Base-by-base conservation (phyloP, 768 basidiomycete species). In the Boletus patriciae region DNA sequence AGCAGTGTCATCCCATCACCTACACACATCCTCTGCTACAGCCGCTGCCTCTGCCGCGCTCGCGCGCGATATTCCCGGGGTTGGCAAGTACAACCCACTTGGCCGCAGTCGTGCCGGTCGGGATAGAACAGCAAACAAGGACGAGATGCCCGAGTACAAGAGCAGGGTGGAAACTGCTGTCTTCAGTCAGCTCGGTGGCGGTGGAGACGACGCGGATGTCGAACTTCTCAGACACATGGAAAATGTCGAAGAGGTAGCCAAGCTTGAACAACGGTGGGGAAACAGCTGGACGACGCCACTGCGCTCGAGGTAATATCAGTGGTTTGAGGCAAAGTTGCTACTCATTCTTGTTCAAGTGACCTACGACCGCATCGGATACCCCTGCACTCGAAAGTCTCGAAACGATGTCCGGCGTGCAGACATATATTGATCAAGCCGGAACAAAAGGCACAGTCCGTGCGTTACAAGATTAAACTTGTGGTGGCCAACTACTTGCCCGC, bases 361-460 rank as follows among this genome's bases (percentile, higher is more conserved):
- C 79, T 95, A 13, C 85, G 84, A 68, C 97, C 97, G 0, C 78
- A 92, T 45, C 89, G 97, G 33, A 92, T 98, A 63, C 94, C 93
- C 1, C 79, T 99, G 1, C 92, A 90, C 62, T 91, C 94, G 0
- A 98, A 98, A 72, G 85, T 90, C 50, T 94, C 94, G 4, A 98
- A 98, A 74, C 92, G 97, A 5, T 99, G 97, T 75, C 88, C 94
- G 15, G 81, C 80, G 3, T 99, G 97, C 70, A 87, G 91, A 18
- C 96, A 98, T 72, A 97, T 98, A 63, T 83, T 99, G 60, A 97
- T 98, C 74, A 97, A 98, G 70, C 97, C 97, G 4, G 97, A 99
- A 70, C 90, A 95, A 67, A 99, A 99, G 69, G 89, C 94, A 0
- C 92, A 94, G 63, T 94, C 92, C 18, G 88, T 91, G 37, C 85